Base-by-base conservation (phyloP, 805 yeast species). In the Starmera amethionina region DNA sequence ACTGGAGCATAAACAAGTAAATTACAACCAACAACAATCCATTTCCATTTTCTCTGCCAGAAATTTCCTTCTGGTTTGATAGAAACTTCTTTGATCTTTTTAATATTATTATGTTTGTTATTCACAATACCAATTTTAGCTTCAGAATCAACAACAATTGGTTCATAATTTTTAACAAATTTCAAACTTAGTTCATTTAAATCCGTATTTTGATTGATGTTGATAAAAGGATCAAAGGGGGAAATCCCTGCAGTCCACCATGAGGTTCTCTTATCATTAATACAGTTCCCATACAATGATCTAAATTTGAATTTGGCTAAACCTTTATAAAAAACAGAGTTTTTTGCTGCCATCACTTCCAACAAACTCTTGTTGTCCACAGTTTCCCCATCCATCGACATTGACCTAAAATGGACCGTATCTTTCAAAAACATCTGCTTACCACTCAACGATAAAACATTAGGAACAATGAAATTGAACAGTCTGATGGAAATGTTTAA, bases 181-280 rank as follows among this genome's bases (percentile, higher is more conserved):
- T 63, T 61, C 38, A 76, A 58, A 30, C 63, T 58, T 43, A 54
- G 29, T 15, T 48, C 50, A 41, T 66, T 66, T 36, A 67, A 59
- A 55, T 67, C 65, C 2, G 81, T 75, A 15, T 63, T 56, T 19
- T 57, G 54, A 42, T 65, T 65, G 13, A 70, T 63, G 30, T 52
- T 58, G 33, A 62, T 59, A 42, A 78, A 80, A 0, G 87, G 87
- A 49, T 82, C 86, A 31, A 65, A 60, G 25, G 59, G 50, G 0
- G 82, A 73, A 30, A 82, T 82, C 5, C 84, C 84, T 0, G 94
- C 69, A 2, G 94, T 84, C 74, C 83, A 85, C 81, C 85, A 87
- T 13, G 84, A 73, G 4, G 94, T 78, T 48, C 95, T 73, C 47
- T 79, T 79, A 60, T 86, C 96, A 46, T 86, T 83, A 42, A 79